Base-by-base conservation (phyloP, 192 early-diverging fungal genomes). In the Coemansia sp. region DNA sequence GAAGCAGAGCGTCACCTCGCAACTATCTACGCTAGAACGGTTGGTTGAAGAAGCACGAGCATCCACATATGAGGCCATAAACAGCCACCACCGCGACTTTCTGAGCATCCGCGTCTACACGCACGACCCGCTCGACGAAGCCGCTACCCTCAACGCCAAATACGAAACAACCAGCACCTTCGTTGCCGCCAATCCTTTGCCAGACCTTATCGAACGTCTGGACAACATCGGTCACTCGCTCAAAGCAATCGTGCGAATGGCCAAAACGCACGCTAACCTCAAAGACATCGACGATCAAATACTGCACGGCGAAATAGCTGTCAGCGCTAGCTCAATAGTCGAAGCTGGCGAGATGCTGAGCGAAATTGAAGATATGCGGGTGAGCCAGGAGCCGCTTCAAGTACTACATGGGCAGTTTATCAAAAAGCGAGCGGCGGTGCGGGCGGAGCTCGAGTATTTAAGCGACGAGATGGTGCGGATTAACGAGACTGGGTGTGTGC, bases 211-310 rank as follows among this genome's bases (percentile, higher is more conserved):
- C 4, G 34, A 40, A 42, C 73, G 65, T 2, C 60, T 82, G 22
- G 73, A 72, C 40, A n/a, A 19, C 14, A 54, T 72, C 10, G 79
- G 66, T 0, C 51, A 55, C 11, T 52, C 62, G 1, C 44, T 82
- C 38, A 61, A 59, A 10, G 65, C 64, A 0, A 55, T 73, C 6
- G 64, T 65, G 44, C 69, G 64, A 4, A 57, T 82, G 54, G 70
- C 74, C 55, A 71, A 71, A 62, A 59, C 71, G 12, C 74, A 82
- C 31, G 68, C 74, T 0, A 69, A 76, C 44, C 62, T 82, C 44
- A 68, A 70, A 28, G 80, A 82, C 26, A 57, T 74, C 10, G 70
- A 73, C 62, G 74, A 71, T 22, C 72, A 76, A 67, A 65, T 76
- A 26, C 46, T 67, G 22, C 64, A 67, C 22, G 80, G 80, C 26